Evolutionary conservation across 1,284 basidiomycete species (phyloP), one percentile per base, ranked within the genome.

Genomic region (Tilletia indica): DNA sequence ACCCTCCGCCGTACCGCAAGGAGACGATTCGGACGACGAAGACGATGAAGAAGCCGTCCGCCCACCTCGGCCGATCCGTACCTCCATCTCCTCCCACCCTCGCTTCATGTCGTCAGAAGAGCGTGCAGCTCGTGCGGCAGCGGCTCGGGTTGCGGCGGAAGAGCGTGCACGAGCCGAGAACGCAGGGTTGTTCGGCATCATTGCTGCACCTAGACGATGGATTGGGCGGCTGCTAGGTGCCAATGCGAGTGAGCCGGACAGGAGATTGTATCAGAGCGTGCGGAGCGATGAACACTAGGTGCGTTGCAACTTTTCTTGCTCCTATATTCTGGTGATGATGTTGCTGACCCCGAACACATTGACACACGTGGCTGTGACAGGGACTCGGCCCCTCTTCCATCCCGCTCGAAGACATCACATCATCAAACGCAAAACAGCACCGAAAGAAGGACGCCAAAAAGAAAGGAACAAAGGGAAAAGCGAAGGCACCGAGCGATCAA

Each of bases 101-200:
- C 85, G 87, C 76, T 88, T 91, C 83, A 90, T 90, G 84, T 86
- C 87, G 72, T 81, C 90, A 58, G 91, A 92, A 77, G 89, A 92
- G 73, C 89, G 90, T 74, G 91, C 91, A 0, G 91, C 92, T 75
- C 86, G 81, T 31, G 82, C 82, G 0, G 76, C 74, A 19, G 82
- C 82, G 25, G 74, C 77, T 0, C 72, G 74, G 0, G 76, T 79
- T 2, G 77, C 77, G 0, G 74, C 75, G 0, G 77, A 77, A 31
- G 75, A 80, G 19, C 70, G 94, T 0, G 89, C 91, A 79, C 91
- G 92, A 74, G 72, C 75, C 1, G 71, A 74, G 34, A 72, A 70
- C 19, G 51, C 51, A 25, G 51, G 51, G 51, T 97, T 72, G 68
- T 77, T 76, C 14, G 73, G 72, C 2, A 72, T 71, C 8, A 47